phyloP scores from a whole-genome alignment of 106 monocot species.

The Platanthera zijinensis region DNA sequence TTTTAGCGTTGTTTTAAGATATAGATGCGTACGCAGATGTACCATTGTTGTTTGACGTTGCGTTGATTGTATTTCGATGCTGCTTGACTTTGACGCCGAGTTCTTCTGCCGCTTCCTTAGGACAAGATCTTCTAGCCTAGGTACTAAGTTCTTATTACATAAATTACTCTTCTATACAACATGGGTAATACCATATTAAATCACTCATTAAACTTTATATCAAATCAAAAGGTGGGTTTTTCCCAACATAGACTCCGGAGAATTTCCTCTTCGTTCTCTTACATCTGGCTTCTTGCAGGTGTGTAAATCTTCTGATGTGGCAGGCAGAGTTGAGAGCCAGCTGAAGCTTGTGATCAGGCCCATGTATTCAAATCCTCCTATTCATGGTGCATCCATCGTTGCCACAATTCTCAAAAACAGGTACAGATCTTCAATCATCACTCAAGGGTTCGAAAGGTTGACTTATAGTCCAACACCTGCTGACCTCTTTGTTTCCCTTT shows the following conservation, averaged over 20 bases:
- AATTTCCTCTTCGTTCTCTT: not conserved
- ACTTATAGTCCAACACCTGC: not conserved
- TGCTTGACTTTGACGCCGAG: too few species aligned
- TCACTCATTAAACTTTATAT: too few species aligned
- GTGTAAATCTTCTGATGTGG: constrained; percentile 69
- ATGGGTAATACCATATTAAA: too few species aligned
- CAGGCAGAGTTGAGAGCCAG: constrained; percentile 81
- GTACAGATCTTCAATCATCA: constrained; percentile 19
- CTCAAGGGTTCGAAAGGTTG: not conserved
- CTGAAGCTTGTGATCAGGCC: constrained; percentile 99
- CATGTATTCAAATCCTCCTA: constrained; percentile 98
- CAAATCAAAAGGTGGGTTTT: too few species aligned
- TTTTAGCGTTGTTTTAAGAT: too few species aligned
- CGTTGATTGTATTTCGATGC: too few species aligned
- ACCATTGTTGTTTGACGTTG: too few species aligned
- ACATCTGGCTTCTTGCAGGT: constrained; percentile 37
- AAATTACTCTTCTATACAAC: too few species aligned
- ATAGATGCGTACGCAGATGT: too few species aligned
- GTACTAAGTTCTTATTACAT: too few species aligned
- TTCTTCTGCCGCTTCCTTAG: too few species aligned
- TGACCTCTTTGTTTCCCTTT: not conserved
- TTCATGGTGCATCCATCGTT: constrained; percentile 96
- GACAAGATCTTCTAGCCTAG: too few species aligned
- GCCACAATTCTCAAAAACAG: constrained; percentile 90
- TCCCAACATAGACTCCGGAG: not conserved